Percentiles rank a stretch among this genome's conserved stretches.
Evolutionary conservation across 768 basidiomycete genomes (phyloP).

Genomic region (Porphyrellus cyaneotinctus): DNA sequence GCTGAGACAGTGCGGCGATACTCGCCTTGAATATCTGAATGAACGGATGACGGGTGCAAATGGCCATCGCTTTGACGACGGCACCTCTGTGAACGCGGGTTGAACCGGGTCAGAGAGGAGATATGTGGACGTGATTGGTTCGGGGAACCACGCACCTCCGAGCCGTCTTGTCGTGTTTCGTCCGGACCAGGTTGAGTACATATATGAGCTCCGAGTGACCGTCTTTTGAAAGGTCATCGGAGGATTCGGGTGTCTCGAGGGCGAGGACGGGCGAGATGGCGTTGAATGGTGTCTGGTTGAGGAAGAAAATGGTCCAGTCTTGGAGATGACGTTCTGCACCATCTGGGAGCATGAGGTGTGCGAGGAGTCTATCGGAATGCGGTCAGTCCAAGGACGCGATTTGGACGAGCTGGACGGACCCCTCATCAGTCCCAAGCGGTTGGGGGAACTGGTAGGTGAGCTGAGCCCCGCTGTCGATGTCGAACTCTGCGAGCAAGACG

Average conservation of each 20-base stretch:
- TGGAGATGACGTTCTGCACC: slow-evolving; percentile 92
- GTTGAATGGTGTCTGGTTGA: slow-evolving; percentile 91
- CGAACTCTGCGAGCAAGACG: slow-evolving; percentile 96
- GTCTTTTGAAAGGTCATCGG: slow-evolving; percentile 28
- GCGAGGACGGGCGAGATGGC: slow-evolving; percentile 80
- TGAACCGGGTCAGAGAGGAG: slow-evolving; percentile 10
- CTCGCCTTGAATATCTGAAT: slow-evolving; percentile 93
- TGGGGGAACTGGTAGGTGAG: slow-evolving; percentile 95
- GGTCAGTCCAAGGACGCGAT: neutral
- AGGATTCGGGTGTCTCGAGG: slow-evolving; percentile 48
- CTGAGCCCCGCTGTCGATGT: slow-evolving; percentile 92
- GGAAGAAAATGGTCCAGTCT: slow-evolving; percentile 98
- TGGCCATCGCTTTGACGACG: slow-evolving; percentile 89
- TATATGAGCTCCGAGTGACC: slow-evolving; percentile 61
- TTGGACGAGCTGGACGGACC: slow-evolving; percentile 45
- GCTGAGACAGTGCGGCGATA: neutral
- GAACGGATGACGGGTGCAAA: slow-evolving; percentile 89
- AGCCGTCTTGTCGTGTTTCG: slow-evolving; percentile 82
- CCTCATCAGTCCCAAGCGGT: slow-evolving; percentile 90
- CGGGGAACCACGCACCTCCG: slow-evolving; percentile 51
- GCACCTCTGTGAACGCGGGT: slow-evolving; percentile 61
- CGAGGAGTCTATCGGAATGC: slow-evolving; percentile 62
- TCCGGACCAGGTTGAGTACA: slow-evolving; percentile 86
- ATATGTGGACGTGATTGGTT: slow-evolving; percentile 1
- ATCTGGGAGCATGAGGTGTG: slow-evolving; percentile 98